phyloP scores from a whole-genome alignment of 352 stramenopile species.

The Globisporangium paddicum region DNA sequence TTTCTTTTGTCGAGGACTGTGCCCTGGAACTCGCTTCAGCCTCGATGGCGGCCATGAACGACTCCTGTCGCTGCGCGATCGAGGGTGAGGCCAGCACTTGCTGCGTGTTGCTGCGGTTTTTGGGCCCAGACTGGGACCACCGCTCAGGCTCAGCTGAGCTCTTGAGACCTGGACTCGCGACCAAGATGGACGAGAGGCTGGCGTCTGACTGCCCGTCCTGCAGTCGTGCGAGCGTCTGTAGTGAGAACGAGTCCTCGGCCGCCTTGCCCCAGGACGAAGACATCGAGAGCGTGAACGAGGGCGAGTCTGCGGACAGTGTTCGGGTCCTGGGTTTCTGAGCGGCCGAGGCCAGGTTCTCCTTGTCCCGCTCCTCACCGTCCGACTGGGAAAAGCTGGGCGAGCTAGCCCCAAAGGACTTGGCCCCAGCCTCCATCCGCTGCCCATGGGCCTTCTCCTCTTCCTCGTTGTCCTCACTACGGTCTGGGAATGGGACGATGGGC shows the following conservation, averaged over 20 bases:
- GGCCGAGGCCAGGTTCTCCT: slow-evolving; percentile 19
- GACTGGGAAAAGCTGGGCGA: slow-evolving; percentile 16
- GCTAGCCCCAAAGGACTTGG: slow-evolving; percentile 21
- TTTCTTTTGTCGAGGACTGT: not conserved
- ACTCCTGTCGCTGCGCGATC: slow-evolving; percentile 38
- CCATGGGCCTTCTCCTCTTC: slow-evolving; percentile 19
- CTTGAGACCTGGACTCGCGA: not conserved
- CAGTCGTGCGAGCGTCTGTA: slow-evolving; percentile 19
- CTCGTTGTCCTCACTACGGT: slow-evolving; percentile 13
- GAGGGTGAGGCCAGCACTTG: slow-evolving; percentile 2
- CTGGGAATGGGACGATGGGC: slow-evolving; percentile 6
- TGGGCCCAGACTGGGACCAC: not conserved
- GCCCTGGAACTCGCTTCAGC: slow-evolving; percentile 21
- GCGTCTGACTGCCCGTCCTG: not conserved
- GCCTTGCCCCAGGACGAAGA: slow-evolving; percentile 9
- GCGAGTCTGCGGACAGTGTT: not conserved
- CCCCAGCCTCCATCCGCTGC: not conserved
- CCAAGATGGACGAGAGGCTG: not conserved
- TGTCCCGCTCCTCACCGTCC: slow-evolving; percentile 17
- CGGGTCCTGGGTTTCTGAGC: not conserved
- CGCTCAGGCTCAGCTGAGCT: not conserved
- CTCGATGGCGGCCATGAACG: slow-evolving; percentile 52
- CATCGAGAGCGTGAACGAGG: slow-evolving; percentile 5
- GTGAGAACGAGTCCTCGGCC: slow-evolving; percentile 14
- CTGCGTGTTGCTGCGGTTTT: not conserved